Evolutionary conservation across 768 basidiomycete genomes (phyloP).

Genomic region (Termitomyces eurrhizus): DNA sequence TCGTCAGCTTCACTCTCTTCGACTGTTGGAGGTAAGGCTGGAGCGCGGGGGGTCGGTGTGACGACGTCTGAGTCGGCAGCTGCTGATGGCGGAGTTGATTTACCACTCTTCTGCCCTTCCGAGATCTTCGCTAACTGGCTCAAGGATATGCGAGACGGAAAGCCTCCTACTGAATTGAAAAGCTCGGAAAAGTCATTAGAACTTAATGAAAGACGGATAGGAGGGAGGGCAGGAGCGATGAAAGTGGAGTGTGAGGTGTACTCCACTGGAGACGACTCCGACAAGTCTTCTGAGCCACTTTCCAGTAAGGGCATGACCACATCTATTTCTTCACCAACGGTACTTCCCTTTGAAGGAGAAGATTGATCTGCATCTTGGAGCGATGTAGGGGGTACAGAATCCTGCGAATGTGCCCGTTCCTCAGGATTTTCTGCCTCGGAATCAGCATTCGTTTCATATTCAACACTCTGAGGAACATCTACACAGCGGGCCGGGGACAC

Average conservation of each 20-base stretch:
- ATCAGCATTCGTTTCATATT: slow-evolving; percentile 74
- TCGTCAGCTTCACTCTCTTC: slow-evolving; percentile 15
- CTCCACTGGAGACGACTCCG: slow-evolving; percentile 63
- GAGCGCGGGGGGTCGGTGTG: slow-evolving; percentile 24
- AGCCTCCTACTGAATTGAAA: slow-evolving; percentile 53
- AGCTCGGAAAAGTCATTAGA: slow-evolving; percentile 78
- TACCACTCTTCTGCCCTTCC: slow-evolving; percentile 24
- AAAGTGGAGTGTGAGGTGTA: slow-evolving; percentile 69
- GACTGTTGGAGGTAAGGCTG: slow-evolving; percentile 14
- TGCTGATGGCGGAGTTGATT: slow-evolving; percentile 33
- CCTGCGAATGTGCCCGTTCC: slow-evolving; percentile 13
- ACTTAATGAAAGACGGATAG: slow-evolving; percentile 88
- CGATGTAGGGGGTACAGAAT: slow-evolving; percentile 33
- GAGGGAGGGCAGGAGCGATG: slow-evolving; percentile 84
- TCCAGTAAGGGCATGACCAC: slow-evolving; percentile 26
- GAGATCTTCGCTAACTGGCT: slow-evolving; percentile 44
- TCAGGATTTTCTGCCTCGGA: slow-evolving; percentile 43
- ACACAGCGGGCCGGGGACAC: slow-evolving; percentile 58
- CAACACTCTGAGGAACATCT: slow-evolving; percentile 70
- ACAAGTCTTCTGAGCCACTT: slow-evolving; percentile 39
- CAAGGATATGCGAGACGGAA: slow-evolving; percentile 42
- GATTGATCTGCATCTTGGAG: slow-evolving; percentile 34
- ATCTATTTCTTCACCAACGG: slow-evolving; percentile 20
- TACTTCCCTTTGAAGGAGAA: neutral
- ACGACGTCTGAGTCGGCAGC: slow-evolving; percentile 22